These are phyloP conservation scores for Brassica juncea DNA, from an alignment of 345 rosid genomes.

Conservation along the genomic window DNA sequence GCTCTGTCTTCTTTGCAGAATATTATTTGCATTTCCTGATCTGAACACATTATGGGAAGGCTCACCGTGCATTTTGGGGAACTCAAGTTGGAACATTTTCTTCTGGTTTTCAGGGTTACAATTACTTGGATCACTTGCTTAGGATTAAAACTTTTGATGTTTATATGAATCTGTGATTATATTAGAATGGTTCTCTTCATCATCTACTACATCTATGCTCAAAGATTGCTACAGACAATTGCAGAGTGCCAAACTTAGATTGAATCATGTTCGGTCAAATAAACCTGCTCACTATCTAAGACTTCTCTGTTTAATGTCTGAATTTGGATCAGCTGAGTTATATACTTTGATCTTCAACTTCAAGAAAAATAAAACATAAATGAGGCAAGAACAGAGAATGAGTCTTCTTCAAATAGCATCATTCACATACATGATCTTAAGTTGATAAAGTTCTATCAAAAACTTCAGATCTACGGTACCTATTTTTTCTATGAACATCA, in stretches of 20 bases:
- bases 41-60: too few species aligned
- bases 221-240: not conserved
- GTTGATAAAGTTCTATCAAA: constrained; percentile 11
- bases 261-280: too few species aligned
- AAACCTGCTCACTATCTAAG: too few species aligned
- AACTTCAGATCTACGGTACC: constrained; percentile 53
- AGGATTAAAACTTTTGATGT: constrained; percentile 9
- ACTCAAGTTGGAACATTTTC: constrained; percentile 10
- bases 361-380: not conserved
- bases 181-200: constrained; percentile 5
- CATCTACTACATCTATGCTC: not conserved
- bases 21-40: too few species aligned
- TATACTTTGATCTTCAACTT: not conserved
- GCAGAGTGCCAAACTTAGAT: not conserved
- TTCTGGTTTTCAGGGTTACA: constrained; percentile 21
- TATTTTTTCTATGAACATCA: constrained; percentile 52
- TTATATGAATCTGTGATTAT: constrained; percentile 34
- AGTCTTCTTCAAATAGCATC: not conserved
- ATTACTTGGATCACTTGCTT: constrained; percentile 13
- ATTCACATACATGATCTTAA: constrained; percentile 3
- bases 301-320: not conserved
- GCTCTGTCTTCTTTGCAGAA: too few species aligned
- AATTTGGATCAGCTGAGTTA: not conserved
- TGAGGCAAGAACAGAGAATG: not conserved
- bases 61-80: too few species aligned